These are phyloP conservation scores for Serendipita indica DNA, from an alignment of 768 basidiomycete species.

Conservation along the genomic window DNA sequence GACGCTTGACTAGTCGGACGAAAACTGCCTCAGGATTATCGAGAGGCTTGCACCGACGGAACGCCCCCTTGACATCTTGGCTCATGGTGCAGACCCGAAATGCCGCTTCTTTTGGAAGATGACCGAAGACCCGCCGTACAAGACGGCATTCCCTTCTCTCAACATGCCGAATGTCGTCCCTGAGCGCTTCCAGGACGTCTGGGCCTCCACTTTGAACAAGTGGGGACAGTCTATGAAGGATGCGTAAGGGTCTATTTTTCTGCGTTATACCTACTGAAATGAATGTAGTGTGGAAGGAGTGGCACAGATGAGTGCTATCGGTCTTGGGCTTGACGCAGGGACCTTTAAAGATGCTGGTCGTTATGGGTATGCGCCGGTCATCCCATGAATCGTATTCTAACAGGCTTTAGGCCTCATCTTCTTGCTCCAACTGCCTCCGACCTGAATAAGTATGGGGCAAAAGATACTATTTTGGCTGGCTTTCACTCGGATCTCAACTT, in stretches of 20 bases:
- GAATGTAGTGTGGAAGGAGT: slow-evolving; percentile 58
- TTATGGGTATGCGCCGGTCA: slow-evolving; percentile 53
- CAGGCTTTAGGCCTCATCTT: slow-evolving; percentile 49
- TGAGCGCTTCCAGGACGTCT: slow-evolving; percentile 38
- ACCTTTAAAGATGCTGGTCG: slow-evolving; percentile 63
- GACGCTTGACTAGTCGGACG: slow-evolving; percentile 37
- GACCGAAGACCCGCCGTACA: slow-evolving; percentile 57
- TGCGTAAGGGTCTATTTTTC: slow-evolving; percentile 40
- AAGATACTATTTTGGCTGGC: slow-evolving; percentile 78
- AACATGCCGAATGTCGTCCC: slow-evolving; percentile 79
- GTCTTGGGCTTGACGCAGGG: slow-evolving; percentile 56
- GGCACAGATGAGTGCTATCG: slow-evolving; percentile 78
- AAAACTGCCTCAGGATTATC: slow-evolving; percentile 71
- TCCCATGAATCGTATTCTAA: background rate
- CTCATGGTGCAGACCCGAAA: slow-evolving; percentile 54
- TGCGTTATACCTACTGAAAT: background rate
- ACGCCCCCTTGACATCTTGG: slow-evolving; percentile 55
- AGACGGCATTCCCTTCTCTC: slow-evolving; percentile 59
- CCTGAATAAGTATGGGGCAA: slow-evolving; percentile 57
- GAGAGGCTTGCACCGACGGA: slow-evolving; percentile 58
- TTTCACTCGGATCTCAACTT: slow-evolving; percentile 94
- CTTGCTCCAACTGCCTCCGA: slow-evolving; percentile 92
- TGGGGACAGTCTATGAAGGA: slow-evolving; percentile 85
- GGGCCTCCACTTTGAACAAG: slow-evolving; percentile 61
- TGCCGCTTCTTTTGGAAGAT: slow-evolving; percentile 90